Evolutionary conservation across 306 rosid genomes (phyloP), one percentile per base, ranked within the genome.

Genomic region (Oxytropis ochrocephala): DNA sequence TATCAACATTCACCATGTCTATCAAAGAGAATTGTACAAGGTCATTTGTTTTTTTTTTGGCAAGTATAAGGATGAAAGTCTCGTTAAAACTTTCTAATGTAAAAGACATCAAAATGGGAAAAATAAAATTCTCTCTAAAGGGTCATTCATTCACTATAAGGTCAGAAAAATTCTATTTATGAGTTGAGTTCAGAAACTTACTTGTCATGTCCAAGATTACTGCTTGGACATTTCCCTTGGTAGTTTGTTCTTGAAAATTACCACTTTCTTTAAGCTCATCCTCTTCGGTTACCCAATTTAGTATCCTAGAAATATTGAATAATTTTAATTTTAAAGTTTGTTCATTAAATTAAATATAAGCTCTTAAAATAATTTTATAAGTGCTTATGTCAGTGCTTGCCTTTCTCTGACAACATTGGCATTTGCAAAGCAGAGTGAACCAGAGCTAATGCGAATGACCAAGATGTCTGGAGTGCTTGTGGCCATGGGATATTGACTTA

Each of bases 401-500:
- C 96, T 90, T 79, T 90, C 96, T 83, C 88, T 83, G 6, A 90
- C 78, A 57, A 89, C 84, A 55, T 80, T 88, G 2, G 98, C 91
- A 77, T 93, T 93, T 6, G 96, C 96, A 62, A 93, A 93, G 78
- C 98, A 93, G 55, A 93, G 88, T 42, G 91, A 82, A 55, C 84
- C 84, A 54, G 96, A 86, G 80, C 84, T 85, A 39, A 85, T 80
- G 44, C 98, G 87, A 64, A 92, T 72, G 1, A 81, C 79, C 69
- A 81, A 60, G 64, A 89, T 73, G 62, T 91, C 92, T 16, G 87
- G 88, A 67, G 82, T 74, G 69, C 74, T 85, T 24, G 71, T 72
- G 72, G 96, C 96, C 93, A 88, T 86, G 4, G 98, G 96, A 61
- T 86, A 92, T 83, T 89, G 95, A 52, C 29, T 64, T 24, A 85